Evolutionary conservation across 768 basidiomycete species (phyloP).

Genomic region (Psilocybe cyanescens): DNA sequence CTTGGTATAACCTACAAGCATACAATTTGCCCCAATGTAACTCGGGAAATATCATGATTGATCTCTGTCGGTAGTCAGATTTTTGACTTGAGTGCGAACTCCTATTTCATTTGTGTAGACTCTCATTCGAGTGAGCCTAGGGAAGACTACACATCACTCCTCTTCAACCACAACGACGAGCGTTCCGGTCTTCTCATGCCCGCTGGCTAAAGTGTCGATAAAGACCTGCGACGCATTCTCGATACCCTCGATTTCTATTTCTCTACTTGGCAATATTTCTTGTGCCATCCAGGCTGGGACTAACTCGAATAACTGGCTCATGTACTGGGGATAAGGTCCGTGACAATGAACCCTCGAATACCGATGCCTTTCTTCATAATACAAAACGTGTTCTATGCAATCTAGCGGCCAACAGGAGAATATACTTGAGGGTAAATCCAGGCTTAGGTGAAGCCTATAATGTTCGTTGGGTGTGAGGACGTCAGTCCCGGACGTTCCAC

Average conservation of each 20-base stretch:
- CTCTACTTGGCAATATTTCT: constrained; percentile 1
- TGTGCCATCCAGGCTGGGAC: constrained; percentile 6
- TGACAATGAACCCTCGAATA: constrained; percentile 7
- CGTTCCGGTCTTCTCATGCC: not conserved
- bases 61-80: too few relatives aligned
- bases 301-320: constrained; percentile 3
- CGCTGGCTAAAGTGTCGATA: not conserved
- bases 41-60: too few relatives aligned
- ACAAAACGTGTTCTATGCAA: constrained; percentile 1
- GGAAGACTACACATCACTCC: not conserved
- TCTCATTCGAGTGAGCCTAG: too few relatives aligned
- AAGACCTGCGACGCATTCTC: constrained; percentile 4
- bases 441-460: not conserved
- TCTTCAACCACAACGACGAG: constrained; percentile 1
- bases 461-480: not conserved
- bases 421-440: not conserved
- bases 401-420: not conserved
- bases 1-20: too few relatives aligned
- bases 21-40: too few relatives aligned
- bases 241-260: not conserved
- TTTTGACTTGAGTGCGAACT: too few relatives aligned
- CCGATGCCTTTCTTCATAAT: constrained; percentile 6
- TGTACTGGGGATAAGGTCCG: constrained; percentile 4
- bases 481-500: constrained; percentile 1
- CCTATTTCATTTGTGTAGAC: too few relatives aligned